Conservation (phyloP, 2,329 filamentous ascomycete species). For the Ophiostoma ulmi region DNA sequence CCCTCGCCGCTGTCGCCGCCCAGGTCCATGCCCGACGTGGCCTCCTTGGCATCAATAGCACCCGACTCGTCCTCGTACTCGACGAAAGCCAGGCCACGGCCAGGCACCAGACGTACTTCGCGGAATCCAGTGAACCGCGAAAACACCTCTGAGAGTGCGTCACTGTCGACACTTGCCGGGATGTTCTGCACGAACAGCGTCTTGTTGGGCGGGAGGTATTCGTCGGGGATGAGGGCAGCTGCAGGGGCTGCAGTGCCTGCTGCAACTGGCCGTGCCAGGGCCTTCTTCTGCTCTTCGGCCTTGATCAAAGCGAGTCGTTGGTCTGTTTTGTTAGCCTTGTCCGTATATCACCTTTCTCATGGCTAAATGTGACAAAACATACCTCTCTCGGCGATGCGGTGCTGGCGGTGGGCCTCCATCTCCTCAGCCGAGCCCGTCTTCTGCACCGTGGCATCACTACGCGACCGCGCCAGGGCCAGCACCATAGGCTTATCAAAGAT, state of each 20-base stretch:
- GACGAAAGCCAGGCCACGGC: conserved; percentile 86
- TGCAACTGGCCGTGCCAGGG: conserved; percentile 15
- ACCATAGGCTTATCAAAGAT: conserved; percentile 88
- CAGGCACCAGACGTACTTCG: conserved; percentile 84
- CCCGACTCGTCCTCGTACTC: conserved; percentile 90
- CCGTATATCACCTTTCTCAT: no score
- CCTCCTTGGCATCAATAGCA: conserved; percentile 90
- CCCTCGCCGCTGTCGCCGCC: conserved; percentile 46
- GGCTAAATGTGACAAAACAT: background rate
- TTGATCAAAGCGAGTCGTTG: conserved; percentile 78
- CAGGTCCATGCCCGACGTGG: conserved; percentile 77
- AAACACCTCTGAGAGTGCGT: conserved; percentile 75
- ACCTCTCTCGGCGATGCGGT: conserved; percentile 87
- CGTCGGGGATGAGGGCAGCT: conserved; percentile 72
- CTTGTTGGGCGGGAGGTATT: conserved; percentile 96
- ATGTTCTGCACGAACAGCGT: conserved; percentile 91
- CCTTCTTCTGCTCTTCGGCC: conserved; percentile 63
- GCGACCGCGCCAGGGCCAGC: conserved; percentile 72
- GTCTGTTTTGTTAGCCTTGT: conserved; percentile 37
- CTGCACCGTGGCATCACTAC: conserved; percentile 82
- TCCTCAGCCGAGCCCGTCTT: conserved; percentile 69
- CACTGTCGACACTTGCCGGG: conserved; percentile 66
- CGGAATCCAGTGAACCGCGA: conserved; percentile 87
- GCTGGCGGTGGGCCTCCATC: conserved; percentile 79
- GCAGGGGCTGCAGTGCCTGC: background rate